phyloP scores from a whole-genome alignment of 139 green algal species.

The Chlamydomonas schloesseri region DNA sequence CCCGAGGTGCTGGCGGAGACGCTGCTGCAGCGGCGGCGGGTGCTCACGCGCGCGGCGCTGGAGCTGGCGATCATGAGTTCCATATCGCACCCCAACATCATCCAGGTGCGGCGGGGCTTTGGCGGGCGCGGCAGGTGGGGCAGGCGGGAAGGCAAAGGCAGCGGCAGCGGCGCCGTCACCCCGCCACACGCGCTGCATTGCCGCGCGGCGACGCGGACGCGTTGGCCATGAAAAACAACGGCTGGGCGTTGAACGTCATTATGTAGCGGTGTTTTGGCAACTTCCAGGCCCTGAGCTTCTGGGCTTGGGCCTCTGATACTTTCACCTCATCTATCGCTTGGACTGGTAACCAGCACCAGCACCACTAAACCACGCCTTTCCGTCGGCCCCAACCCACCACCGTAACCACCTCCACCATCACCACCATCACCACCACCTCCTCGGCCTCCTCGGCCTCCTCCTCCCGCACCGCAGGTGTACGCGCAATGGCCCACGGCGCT shows the following conservation, averaged over 20 bases:
- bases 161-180: no score
- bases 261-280: no score
- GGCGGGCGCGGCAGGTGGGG: background rate
- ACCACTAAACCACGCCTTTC: no score
- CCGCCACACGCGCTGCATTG: no score
- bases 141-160: background rate
- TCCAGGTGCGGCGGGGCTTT: background rate
- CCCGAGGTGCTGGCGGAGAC: constrained; percentile 47
- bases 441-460: background rate
- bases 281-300: no score
- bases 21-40: constrained; percentile 38
- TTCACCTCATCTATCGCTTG: no score
- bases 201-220: no score
- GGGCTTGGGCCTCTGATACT: no score
- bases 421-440: background rate
- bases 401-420: no score
- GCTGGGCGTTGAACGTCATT: no score
- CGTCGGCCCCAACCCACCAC: background rate
- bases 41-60: constrained; percentile 47
- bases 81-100: constrained; percentile 46
- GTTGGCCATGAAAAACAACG: no score
- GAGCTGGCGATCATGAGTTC: constrained; percentile 52
- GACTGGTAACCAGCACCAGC: no score
- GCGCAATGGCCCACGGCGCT: constrained; percentile 37
- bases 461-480: constrained; percentile 47